Evolutionary conservation across 371 early-diverging fungal species (phyloP), one percentile per base, ranked within the genome.

Genomic region (Apophysomyces elegans): DNA sequence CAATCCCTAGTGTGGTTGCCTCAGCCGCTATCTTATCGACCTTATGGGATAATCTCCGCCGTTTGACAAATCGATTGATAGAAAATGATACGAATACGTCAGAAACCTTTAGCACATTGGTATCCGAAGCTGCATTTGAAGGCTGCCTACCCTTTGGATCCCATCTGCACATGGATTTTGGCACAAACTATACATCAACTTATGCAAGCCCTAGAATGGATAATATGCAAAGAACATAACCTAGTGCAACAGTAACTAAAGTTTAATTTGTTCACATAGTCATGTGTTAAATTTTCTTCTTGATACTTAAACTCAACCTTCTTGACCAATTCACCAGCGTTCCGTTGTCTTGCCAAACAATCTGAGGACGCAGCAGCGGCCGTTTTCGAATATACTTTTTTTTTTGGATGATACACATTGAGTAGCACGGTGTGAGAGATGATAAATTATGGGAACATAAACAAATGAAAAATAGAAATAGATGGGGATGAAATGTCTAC

Each of bases 91-190:
- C 73, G 21, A 77, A 75, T 58, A 74, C 82, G 46, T 62, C 74
- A 44, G 82, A 81, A 9, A 77, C 79, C 13, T 59, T 77, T 3
- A 69, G 72, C 26, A 70, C 69, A 1, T 64, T 81, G 7, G 69
- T 79, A 43, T 75, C 82, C 9, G 82, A 81, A 67, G 82, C 82
- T 5, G 64, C 76, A 7, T 59, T 77, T 36, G 82, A 81, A 65
- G 82, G 82, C 0, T 79, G 77, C 56, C 59, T 81, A 47, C 82
- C 82, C 0, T 79, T 81, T 62, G 68, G 77, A 0, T 77, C 79
- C 18, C 82, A 73, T 64, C 62, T 81, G 37, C 79, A 81, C 61
- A 81, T 81, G 82, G 82, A 81, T 12, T 63, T 80, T 46, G 73
- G 67, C 6, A 66, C 66, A 50, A n/a, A n/a, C 9, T 50, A 50